These are phyloP conservation scores for Spiraea crenata DNA, from an alignment of 331 rosid species.

Conservation along the genomic window DNA sequence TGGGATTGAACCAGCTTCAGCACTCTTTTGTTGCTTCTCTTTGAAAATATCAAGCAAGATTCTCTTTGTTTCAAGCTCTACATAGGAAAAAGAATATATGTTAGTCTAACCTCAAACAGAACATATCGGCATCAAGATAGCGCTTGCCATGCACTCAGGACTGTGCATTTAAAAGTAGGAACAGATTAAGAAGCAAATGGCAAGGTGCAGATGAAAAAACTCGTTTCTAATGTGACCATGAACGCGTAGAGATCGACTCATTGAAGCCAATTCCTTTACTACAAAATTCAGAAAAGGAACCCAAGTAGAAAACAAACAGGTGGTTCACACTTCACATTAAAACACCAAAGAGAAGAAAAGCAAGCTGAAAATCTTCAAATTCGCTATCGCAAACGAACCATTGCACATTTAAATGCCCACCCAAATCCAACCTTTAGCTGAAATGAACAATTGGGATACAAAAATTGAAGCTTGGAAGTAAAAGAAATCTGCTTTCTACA, in stretches of 20 bases:
- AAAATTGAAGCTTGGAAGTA: not conserved
- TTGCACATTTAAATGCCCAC: not conserved
- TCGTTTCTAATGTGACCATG: not conserved
- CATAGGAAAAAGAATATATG: slow-evolving; percentile 10
- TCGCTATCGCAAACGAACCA: not conserved
- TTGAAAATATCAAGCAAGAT: slow-evolving; percentile 96
- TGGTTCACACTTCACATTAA: not conserved
- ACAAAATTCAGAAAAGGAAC: not conserved
- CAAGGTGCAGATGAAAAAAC: not conserved
- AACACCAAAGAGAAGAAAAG: not conserved
- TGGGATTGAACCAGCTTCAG: slow-evolving; percentile 92
- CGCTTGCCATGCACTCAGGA: too few relatives aligned
- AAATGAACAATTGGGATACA: not conserved
- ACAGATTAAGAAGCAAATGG: not conserved
- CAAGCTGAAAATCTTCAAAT: not conserved
- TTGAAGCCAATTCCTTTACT: not conserved
- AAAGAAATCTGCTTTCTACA: not conserved
- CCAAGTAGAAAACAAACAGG: not conserved
- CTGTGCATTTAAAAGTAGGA: too few relatives aligned
- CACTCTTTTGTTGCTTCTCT: slow-evolving; percentile 90
- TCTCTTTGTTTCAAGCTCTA: slow-evolving; percentile 96
- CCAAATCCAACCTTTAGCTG: not conserved
- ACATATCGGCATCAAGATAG: not conserved
- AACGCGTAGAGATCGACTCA: not conserved
- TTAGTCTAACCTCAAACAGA: not conserved